Evolutionary conservation across 1,139 yeast genomes (phyloP).

Genomic region (Geotrichum candidum): DNA sequence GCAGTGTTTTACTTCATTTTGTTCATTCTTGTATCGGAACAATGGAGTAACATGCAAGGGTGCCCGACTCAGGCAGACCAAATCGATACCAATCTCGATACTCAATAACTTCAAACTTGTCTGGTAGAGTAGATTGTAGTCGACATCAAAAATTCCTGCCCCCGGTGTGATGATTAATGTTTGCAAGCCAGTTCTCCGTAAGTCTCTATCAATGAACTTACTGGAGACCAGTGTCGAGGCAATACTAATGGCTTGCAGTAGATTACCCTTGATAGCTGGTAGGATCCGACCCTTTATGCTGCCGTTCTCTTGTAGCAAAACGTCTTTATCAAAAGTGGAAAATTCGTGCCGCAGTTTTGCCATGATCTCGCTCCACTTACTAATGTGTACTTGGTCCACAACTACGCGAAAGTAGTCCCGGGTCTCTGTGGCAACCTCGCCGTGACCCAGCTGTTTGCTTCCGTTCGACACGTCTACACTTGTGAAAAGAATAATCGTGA

Average conservation of each 20-base stretch:
- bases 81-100: conserved; percentile 80
- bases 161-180: conserved; percentile 86
- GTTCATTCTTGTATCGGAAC: conserved; percentile 59
- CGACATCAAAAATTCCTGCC: conserved; percentile 88
- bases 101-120: conserved; percentile 72
- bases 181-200: conserved; percentile 81
- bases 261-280: conserved; percentile 85
- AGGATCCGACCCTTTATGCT: conserved; percentile 43
- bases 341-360: conserved; percentile 78
- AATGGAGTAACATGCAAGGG: conserved; percentile 90
- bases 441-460: conserved; percentile 39
- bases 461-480: conserved; percentile 58
- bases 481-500: conserved; percentile 83
- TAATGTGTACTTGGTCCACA: conserved; percentile 86
- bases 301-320: conserved; percentile 43
- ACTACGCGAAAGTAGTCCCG: conserved; percentile 87
- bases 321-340: conserved; percentile 72
- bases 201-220: conserved; percentile 77
- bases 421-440: conserved; percentile 65
- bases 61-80: conserved; percentile 82
- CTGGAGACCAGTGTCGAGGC: conserved; percentile 76
- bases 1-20: conserved; percentile 45
- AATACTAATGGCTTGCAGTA: conserved; percentile 79
- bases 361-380: conserved; percentile 86
- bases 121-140: conserved; percentile 64